phyloP scores from a whole-genome alignment of 441 rosid species.

The Isatis lusitanica region DNA sequence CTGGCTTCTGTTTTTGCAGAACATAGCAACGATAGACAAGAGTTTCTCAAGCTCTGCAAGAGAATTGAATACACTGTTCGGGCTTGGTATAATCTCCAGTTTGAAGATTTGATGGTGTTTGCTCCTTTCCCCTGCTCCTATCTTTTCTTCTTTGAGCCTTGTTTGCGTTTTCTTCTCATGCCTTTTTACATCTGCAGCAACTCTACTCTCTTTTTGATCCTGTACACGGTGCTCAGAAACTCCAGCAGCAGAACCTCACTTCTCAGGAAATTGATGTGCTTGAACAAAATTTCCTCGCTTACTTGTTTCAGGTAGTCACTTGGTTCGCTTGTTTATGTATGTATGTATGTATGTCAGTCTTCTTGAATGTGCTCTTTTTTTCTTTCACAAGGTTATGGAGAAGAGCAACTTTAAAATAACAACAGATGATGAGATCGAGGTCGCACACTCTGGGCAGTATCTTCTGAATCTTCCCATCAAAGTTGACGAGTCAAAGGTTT shows the following conservation, averaged over 20 bases:
- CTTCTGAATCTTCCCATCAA: conserved; percentile 81
- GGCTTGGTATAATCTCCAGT: conserved; percentile 81
- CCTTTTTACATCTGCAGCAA: conserved; percentile 46
- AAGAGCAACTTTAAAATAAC: conserved; percentile 81
- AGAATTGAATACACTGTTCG: conserved; percentile 80
- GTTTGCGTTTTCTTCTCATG: not conserved
- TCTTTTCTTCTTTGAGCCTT: not conserved
- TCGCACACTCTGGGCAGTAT: conserved; percentile 78
- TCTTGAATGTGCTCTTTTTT: not conserved
- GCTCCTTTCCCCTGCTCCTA: not conserved
- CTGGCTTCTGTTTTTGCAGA: conserved; percentile 36
- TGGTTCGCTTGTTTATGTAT: not conserved
- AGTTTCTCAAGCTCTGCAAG: conserved; percentile 77
- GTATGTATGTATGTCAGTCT: not conserved
- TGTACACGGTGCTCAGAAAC: conserved; percentile 55
- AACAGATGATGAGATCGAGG: conserved; percentile 64
- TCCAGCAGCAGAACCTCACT: conserved; percentile 64
- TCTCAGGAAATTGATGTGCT: conserved; percentile 61
- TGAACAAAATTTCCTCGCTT: conserved; percentile 63
- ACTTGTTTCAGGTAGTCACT: conserved; percentile 57
- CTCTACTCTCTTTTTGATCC: conserved; percentile 80
- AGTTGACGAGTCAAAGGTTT: conserved; percentile 74
- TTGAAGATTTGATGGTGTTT: conserved; percentile 76
- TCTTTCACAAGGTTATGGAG: conserved; percentile 66
- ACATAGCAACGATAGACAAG: conserved; percentile 49